Evolutionary conservation across 495 filamentous ascomycete genomes (phyloP).

Genomic region (Chlorociboria aeruginascens): DNA sequence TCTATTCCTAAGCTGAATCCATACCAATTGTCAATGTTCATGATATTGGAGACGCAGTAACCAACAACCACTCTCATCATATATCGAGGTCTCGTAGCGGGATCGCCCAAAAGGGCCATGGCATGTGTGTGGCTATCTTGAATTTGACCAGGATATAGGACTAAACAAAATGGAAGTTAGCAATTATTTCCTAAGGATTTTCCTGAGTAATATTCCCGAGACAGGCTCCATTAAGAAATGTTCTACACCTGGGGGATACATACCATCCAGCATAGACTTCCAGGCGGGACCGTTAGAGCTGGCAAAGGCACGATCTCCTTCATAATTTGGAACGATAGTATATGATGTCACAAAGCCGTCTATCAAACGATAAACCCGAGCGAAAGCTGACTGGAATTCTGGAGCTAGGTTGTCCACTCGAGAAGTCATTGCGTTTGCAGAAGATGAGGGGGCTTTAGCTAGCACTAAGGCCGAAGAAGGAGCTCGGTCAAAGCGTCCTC

Average conservation of each 20-base stretch:
- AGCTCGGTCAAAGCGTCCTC: too few relatives aligned
- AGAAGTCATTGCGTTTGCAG: too few relatives aligned
- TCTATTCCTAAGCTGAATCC: constrained; percentile 7
- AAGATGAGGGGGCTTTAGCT: too few relatives aligned
- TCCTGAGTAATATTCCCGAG: too few relatives aligned
- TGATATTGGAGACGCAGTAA: constrained; percentile 20
- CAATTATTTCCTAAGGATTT: too few relatives aligned
- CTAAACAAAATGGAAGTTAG: too few relatives aligned
- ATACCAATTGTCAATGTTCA: constrained; percentile 17
- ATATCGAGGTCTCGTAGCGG: constrained; percentile 17
- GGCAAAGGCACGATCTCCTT: constrained; percentile 8
- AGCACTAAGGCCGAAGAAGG: too few relatives aligned
- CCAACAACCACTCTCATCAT: constrained; percentile 22
- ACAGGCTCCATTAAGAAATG: too few relatives aligned
- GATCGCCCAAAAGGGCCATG: constrained; percentile 18
- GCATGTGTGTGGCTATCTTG: constrained; percentile 15
- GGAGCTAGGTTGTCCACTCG: neutral
- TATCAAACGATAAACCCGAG: constrained; percentile 14
- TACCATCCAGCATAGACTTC: constrained; percentile 19
- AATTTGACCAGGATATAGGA: constrained; percentile 1
- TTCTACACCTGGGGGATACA: neutral
- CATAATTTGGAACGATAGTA: constrained; percentile 6
- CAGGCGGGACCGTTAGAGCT: constrained; percentile 12
- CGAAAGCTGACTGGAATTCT: constrained; percentile 8
- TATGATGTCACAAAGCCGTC: constrained; percentile 19